Percentiles rank a stretch among this genome's conserved stretches.
Conservation (phyloP, 768 basidiomycete genomes). For the Botryobasidium botryosum region DNA sequence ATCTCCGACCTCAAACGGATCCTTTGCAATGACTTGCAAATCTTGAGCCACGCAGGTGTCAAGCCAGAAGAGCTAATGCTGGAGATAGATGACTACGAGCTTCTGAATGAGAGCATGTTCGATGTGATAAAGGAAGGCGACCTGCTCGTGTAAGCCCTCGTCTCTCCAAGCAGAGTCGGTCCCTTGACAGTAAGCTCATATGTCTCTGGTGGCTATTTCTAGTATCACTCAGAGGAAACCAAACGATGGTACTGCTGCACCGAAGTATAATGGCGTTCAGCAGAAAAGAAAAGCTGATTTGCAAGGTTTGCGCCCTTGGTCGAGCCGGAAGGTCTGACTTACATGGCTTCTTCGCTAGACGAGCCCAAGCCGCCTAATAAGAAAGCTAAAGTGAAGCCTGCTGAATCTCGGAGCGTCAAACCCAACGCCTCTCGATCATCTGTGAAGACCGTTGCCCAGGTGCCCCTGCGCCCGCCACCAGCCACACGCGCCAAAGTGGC, state of each 20-base stretch:
- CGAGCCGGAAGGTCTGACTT: background rate
- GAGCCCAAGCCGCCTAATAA: too few relatives aligned
- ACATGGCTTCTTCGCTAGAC: too few relatives aligned
- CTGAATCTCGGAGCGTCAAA: too few relatives aligned
- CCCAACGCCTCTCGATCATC: too few relatives aligned
- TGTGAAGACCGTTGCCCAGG: too few relatives aligned
- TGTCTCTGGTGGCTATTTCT: background rate
- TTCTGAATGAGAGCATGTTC: background rate
- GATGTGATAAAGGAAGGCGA: slow-evolving; percentile 2
- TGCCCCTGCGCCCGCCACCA: too few relatives aligned
- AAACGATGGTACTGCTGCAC: background rate
- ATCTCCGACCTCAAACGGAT: background rate
- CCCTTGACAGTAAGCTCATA: background rate
- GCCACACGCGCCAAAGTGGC: too few relatives aligned
- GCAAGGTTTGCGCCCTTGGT: background rate
- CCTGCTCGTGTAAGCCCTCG: background rate
- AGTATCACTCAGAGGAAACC: background rate
- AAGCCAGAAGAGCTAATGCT: background rate
- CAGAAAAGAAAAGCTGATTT: background rate
- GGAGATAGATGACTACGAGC: slow-evolving; percentile 7
- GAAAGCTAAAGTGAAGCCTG: too few relatives aligned
- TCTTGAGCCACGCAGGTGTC: background rate
- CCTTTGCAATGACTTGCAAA: background rate
- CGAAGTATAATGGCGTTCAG: too few relatives aligned
- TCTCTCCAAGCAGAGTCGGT: background rate